Conservation (phyloP, 768 basidiomycete species). For the Collybiopsis luxurians region DNA sequence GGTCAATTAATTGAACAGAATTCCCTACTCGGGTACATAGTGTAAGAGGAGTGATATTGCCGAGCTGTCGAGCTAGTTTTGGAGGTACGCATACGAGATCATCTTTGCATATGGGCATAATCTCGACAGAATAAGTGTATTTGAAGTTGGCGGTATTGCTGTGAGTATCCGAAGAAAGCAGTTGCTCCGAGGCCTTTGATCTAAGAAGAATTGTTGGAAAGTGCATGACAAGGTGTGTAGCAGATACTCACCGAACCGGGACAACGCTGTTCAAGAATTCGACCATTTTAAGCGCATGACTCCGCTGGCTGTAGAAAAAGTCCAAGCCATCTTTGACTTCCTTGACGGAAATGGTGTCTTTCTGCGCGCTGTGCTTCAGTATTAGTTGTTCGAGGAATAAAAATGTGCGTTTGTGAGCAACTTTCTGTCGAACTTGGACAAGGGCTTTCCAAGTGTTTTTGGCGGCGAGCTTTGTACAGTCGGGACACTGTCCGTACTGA, state of each 20-base stretch:
- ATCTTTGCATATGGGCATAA: conserved; percentile 96
- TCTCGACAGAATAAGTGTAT: conserved; percentile 97
- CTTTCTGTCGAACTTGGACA: conserved; percentile 99
- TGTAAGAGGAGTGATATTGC: conserved; percentile 86
- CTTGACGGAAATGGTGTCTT: conserved; percentile 90
- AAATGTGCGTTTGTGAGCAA: conserved; percentile 97
- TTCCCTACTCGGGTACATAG: conserved; percentile 91
- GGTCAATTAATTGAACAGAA: conserved; percentile 88
- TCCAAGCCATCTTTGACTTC: conserved; percentile 95
- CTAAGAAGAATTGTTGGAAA: conserved; percentile 32
- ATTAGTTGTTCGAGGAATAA: conserved; percentile 97
- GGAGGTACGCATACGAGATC: conserved; percentile 89
- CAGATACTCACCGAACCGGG: conserved; percentile 70
- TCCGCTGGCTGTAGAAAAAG: conserved; percentile 92
- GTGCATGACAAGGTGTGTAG: neutral
- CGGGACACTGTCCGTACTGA: conserved; percentile 92
- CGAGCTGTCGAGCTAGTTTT: conserved; percentile 77
- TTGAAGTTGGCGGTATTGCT: conserved; percentile 93
- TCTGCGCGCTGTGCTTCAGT: conserved; percentile 93
- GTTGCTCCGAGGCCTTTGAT: conserved; percentile 91
- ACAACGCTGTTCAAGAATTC: conserved; percentile 89
- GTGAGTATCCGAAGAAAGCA: conserved; percentile 91
- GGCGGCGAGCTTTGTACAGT: conserved; percentile 90
- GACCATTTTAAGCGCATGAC: conserved; percentile 94
- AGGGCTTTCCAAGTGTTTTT: conserved; percentile 99